Percentiles rank a stretch among this genome's conserved stretches.
phyloP scores from a whole-genome alignment of 805 yeast species.

The Hagleromyces aurorensis region DNA sequence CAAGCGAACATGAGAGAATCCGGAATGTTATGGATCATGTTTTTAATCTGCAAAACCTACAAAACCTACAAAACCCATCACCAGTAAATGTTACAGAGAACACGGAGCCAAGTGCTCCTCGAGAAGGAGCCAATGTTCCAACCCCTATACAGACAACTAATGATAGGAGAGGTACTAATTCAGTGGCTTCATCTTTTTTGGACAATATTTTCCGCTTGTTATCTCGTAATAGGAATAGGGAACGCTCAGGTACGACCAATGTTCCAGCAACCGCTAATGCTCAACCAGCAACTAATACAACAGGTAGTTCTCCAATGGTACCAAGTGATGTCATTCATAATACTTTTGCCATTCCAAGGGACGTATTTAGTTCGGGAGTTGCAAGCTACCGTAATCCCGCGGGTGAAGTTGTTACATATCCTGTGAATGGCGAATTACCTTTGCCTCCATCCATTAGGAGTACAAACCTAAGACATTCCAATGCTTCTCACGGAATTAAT shows the following conservation, averaged over 20 bases:
- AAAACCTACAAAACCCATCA: slow-evolving; percentile 2
- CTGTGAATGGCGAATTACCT: slow-evolving; percentile 8
- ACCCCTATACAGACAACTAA: neutral
- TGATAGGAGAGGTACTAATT: neutral
- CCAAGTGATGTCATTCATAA: too few species aligned
- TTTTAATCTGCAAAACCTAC: slow-evolving; percentile 10
- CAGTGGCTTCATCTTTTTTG: slow-evolving; percentile 5
- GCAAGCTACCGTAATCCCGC: slow-evolving; percentile 27
- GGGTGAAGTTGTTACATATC: slow-evolving; percentile 25
- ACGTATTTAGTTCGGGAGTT: slow-evolving; percentile 27
- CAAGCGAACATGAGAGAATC: slow-evolving; percentile 17
- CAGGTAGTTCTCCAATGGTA: too few species aligned
- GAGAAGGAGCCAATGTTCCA: slow-evolving; percentile 1
- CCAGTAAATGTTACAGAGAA: too few species aligned
- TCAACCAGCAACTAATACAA: slow-evolving; percentile 1
- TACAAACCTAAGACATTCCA: too few species aligned
- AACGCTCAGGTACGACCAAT: slow-evolving; percentile 5
- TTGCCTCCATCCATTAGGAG: slow-evolving; percentile 4
- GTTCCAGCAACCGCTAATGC: slow-evolving; percentile 1
- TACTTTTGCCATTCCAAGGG: too few species aligned
- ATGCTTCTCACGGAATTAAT: too few species aligned
- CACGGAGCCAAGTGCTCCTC: neutral
- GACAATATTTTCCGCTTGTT: slow-evolving; percentile 13
- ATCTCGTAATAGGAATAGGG: slow-evolving; percentile 7
- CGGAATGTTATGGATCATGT: slow-evolving; percentile 19